Conservation (phyloP, 1,139 yeast species). For the Candida freyschussii region DNA sequence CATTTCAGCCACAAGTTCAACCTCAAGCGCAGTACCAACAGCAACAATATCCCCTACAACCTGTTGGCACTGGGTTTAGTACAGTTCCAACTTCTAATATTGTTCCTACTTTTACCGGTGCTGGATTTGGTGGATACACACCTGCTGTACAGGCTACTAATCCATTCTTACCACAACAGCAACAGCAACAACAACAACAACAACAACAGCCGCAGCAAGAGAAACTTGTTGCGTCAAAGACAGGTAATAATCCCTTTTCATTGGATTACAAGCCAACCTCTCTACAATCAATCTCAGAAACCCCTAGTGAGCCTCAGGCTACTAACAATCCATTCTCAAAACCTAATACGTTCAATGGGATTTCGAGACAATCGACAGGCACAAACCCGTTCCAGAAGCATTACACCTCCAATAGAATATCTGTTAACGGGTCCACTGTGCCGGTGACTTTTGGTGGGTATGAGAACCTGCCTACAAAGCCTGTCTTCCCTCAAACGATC, state of each 20-base stretch:
- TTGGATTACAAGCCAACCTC: constrained; percentile 25
- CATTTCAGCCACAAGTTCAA: constrained; percentile 12
- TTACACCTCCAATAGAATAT: constrained; percentile 21
- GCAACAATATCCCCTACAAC: constrained; percentile 8
- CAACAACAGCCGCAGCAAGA: constrained; percentile 11
- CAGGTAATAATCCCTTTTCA: constrained; percentile 29
- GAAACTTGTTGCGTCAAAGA: constrained; percentile 23
- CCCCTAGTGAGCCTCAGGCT: constrained; percentile 12
- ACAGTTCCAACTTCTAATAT: constrained; percentile 17
- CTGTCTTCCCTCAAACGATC: constrained; percentile 63
- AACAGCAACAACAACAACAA: constrained; percentile 16
- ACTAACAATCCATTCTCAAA: constrained; percentile 26
- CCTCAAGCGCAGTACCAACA: constrained; percentile 11
- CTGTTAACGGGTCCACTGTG: constrained; percentile 36
- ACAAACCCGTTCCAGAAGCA: constrained; percentile 30
- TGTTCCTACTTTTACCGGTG: constrained; percentile 44
- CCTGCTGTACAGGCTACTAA: constrained; percentile 21
- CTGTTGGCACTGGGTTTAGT: constrained; percentile 21
- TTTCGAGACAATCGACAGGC: constrained; percentile 22
- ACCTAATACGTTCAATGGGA: constrained; percentile 10
- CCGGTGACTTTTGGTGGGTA: constrained; percentile 68
- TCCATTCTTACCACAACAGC: constrained; percentile 19
- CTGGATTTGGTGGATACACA: constrained; percentile 53
- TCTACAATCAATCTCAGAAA: constrained; percentile 17
- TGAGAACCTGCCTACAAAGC: constrained; percentile 54